Conservation (phyloP, 352 stramenopile species). For the Ochromonadaceae sp. region DNA sequence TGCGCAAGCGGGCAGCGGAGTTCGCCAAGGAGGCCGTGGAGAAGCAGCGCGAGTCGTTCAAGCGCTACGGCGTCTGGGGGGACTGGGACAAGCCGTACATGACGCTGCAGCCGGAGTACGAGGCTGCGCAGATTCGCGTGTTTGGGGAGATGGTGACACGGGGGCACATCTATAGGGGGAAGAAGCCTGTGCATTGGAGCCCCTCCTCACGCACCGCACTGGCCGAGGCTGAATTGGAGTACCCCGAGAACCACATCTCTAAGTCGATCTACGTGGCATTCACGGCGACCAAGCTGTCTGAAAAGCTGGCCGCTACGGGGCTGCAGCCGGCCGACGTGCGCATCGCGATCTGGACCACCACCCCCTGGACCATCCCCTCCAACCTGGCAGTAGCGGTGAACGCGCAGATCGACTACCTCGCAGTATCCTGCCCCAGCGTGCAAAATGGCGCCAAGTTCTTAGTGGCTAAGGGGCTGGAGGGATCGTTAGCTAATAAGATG, state of each 20-base stretch:
- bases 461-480: conserved; percentile 44
- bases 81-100: conserved; percentile 69
- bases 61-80: conserved; percentile 79
- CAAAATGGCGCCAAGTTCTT: conserved; percentile 42
- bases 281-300: conserved; percentile 22
- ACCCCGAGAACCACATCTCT: conserved; percentile 88
- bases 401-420: conserved; percentile 70
- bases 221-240: conserved; percentile 95
- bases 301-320: conserved; percentile 28
- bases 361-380: conserved; percentile 92
- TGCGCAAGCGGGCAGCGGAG: conserved; percentile 68
- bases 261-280: conserved; percentile 85
- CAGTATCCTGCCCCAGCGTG: conserved; percentile 43
- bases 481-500: background rate
- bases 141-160: conserved; percentile 91
- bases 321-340: conserved; percentile 30
- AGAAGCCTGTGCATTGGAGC: conserved; percentile 97
- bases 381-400: conserved; percentile 96
- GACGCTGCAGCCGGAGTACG: conserved; percentile 84
- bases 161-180: conserved; percentile 86
- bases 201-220: conserved; percentile 89
- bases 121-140: conserved; percentile 85
- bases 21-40: conserved; percentile 79
- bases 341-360: conserved; percentile 91
- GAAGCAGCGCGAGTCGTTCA: conserved; percentile 74